A percentile compares a stretch with the other conserved stretches of the same genome.
These are phyloP conservation scores for Acmispon strigosus DNA, from an alignment of 306 rosid species.

Conservation along the genomic window DNA sequence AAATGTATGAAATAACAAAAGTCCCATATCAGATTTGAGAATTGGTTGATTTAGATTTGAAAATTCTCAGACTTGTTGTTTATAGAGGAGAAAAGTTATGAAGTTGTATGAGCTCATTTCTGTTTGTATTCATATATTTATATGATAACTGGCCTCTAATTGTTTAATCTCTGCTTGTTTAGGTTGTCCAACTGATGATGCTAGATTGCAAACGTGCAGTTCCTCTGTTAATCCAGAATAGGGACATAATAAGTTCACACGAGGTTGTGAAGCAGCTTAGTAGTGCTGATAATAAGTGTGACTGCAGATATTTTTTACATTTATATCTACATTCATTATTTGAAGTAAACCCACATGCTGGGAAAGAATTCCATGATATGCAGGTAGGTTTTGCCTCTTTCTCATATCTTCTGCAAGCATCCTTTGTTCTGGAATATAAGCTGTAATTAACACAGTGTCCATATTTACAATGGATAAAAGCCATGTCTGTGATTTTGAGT, in stretches of 20 bases:
- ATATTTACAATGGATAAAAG: conserved; percentile 10
- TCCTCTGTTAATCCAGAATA: conserved; percentile 65
- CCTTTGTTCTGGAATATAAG: conserved; percentile 6
- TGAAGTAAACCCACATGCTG: conserved; percentile 85
- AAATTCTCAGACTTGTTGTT: conserved; percentile 10
- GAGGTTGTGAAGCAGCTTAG: conserved; percentile 82
- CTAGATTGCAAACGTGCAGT: conserved; percentile 92
- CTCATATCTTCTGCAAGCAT: not conserved
- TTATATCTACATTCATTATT: conserved; percentile 85
- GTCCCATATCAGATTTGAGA: conserved; percentile 2
- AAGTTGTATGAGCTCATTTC: not conserved
- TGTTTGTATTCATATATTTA: conserved; percentile 8
- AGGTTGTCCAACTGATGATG: conserved; percentile 91
- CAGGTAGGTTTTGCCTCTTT: conserved; percentile 57
- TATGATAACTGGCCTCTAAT: not conserved
- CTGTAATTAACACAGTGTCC: not conserved
- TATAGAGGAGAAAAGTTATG: not conserved
- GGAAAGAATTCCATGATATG: conserved; percentile 90
- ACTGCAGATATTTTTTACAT: conserved; percentile 68
- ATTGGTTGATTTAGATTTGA: conserved; percentile 15
- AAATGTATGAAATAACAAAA: conserved; percentile 14
- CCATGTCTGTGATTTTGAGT: conserved; percentile 1
- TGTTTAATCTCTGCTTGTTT: conserved; percentile 23
- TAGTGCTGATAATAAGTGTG: conserved; percentile 44
- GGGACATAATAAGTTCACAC: conserved; percentile 57